A percentile compares a stretch with the other conserved stretches of the same genome.
Conservation (phyloP, 768 basidiomycete species). For the Boletellus emodensis region DNA sequence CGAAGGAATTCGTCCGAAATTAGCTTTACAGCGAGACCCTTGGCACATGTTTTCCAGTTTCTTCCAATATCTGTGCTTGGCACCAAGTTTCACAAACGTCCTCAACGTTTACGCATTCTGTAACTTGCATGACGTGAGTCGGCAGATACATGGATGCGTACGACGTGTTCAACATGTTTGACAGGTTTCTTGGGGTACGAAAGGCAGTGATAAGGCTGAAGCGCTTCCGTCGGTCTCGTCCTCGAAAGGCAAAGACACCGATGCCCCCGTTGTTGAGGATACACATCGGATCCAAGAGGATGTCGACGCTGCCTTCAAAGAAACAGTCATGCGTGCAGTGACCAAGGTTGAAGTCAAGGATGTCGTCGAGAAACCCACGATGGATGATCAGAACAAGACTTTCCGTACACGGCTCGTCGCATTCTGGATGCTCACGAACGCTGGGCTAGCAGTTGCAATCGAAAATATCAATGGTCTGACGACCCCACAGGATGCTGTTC, state of each 20-base stretch:
- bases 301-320: conserved; percentile 87
- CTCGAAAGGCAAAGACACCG: conserved; percentile 71
- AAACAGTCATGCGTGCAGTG: conserved; percentile 84
- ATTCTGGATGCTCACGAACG: conserved; percentile 76
- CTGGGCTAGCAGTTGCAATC: conserved; percentile 66
- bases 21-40: conserved; percentile 70
- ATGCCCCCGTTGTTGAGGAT: conserved; percentile 80
- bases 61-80: conserved; percentile 84
- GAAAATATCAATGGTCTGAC: conserved; percentile 68
- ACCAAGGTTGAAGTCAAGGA: conserved; percentile 69
- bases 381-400: conserved; percentile 88
- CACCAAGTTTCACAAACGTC: conserved; percentile 92
- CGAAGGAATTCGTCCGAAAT: conserved; percentile 2
- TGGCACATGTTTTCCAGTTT: conserved; percentile 98
- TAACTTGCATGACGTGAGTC: conserved; percentile 82
- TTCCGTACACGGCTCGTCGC: conserved; percentile 88
- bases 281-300: conserved; percentile 80
- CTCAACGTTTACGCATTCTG: conserved; percentile 97
- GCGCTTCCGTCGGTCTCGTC: conserved; percentile 86
- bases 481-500: conserved; percentile 33
- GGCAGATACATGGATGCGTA: neutral
- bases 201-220: conserved; percentile 93
- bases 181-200: conserved; percentile 90
- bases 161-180: neutral
- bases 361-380: conserved; percentile 68